Base-by-base conservation (phyloP, 2,329 filamentous ascomycete genomes). In the Stachybotrys chlorohalonatus region DNA sequence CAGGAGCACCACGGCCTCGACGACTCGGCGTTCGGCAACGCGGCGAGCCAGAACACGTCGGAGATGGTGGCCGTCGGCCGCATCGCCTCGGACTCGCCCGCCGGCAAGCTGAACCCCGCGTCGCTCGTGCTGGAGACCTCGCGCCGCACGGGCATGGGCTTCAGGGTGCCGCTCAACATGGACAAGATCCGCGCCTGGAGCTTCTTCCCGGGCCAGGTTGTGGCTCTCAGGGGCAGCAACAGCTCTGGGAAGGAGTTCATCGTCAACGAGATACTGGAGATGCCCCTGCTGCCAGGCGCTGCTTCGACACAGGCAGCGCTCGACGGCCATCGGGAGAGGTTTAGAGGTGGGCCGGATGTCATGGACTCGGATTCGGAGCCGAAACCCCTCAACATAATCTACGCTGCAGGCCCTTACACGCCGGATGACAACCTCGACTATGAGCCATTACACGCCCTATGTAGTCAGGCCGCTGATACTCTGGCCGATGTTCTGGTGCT, bases 121-220 rank as follows among this genome's bases (percentile, higher is more conserved):
- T 95, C 90, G 1, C 73, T 97, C 16, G 86, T 96, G 4, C 78
- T 99, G 1, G 94, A 99, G 72, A 93, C 87, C 17, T 95, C 91
- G 30, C 80, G 93, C 61, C 80, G 89, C 32, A 89, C 84, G 62
- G 94, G 94, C 42, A 89, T 87, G 59, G 94, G 92, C 5, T 75
- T 89, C 55, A 82, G 94, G 55, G 82, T 96, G 32, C 89, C 90
- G 5, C 71, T 99, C 16, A 89, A 90, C 59, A 75, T 96, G 55
- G 81, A 87, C 57, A 80, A 80, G 2, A 69, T 95, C 1, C 73
- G 77, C 32, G 59, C 80, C 1, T 94, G 87, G 71, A 87, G 90
- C 66, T 90, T 97, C 74, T 97, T 97, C 67, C 94, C 93, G 0
- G 94, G 94, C 6, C 92, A 97, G 67, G 90, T 97, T 53, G 90